A percentile compares a stretch with the other conserved stretches of the same genome.
Conservation (phyloP, 176 grass and related monocot species). For the Thalia dealbata region DNA sequence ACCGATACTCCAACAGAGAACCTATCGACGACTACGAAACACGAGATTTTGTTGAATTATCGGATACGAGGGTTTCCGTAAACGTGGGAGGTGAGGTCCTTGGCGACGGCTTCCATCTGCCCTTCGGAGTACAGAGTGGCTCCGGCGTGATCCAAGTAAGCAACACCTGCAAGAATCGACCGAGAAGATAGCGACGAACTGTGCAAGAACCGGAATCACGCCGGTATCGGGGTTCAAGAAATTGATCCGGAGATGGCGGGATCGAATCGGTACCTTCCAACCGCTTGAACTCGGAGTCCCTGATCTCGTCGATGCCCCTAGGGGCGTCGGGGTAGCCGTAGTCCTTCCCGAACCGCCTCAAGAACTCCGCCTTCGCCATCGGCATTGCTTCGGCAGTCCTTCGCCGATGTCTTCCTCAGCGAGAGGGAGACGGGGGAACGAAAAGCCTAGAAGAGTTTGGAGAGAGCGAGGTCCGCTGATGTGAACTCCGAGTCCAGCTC, state of each 20-base stretch:
- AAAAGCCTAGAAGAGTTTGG: no score
- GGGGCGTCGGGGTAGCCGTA: constrained; percentile 75
- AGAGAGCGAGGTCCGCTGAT: no score
- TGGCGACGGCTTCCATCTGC: constrained; percentile 55
- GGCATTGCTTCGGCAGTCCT: not conserved
- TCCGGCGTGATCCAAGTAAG: constrained; percentile 80
- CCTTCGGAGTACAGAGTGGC: constrained; percentile 67
- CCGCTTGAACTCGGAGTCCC: constrained; percentile 64
- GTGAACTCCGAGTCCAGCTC: no score
- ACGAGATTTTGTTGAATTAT: not conserved
- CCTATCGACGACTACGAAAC: not conserved
- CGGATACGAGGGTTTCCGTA: constrained; percentile 99
- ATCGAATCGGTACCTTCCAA: constrained; percentile 43
- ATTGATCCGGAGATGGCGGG: not conserved
- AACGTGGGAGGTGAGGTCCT: constrained; percentile 55
- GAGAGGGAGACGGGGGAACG: no score
- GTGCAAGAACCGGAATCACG: not conserved
- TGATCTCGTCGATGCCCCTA: constrained; percentile 60
- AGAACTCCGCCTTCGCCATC: constrained; percentile 39
- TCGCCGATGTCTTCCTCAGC: no score
- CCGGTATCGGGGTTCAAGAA: not conserved
- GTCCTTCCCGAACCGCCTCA: constrained; percentile 39
- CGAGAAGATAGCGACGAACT: not conserved
- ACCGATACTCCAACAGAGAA: not conserved
- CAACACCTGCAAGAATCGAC: constrained; percentile 39